Percentiles rank a stretch among this genome's conserved stretches.
These are phyloP conservation scores for Solidago caesia DNA, from an alignment of 129 eudicot genomes.

Conservation along the genomic window DNA sequence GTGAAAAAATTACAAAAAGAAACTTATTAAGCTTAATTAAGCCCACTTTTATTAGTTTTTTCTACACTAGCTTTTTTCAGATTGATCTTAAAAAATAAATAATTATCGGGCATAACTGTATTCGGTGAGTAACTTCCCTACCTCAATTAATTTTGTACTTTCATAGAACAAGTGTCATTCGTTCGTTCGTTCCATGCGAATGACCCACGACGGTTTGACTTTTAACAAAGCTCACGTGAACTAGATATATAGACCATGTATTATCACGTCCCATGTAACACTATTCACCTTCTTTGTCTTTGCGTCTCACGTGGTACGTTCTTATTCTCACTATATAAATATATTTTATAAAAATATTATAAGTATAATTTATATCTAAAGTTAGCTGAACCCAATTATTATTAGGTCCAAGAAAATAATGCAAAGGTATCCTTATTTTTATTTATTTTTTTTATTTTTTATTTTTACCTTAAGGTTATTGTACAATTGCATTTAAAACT, in stretches of 20 bases:
- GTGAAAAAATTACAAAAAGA: no score
- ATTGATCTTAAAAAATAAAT: neutral
- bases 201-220: slow-evolving; percentile 28
- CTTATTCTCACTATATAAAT: no score
- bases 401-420: neutral
- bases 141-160: slow-evolving; percentile 22
- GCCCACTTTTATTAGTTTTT: no score
- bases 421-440: neutral
- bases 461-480: slow-evolving; percentile 11
- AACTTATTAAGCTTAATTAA: no score
- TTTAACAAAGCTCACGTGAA: slow-evolving; percentile 12
- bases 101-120: neutral
- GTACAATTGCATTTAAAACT: slow-evolving; percentile 9
- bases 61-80: neutral
- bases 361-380: neutral
- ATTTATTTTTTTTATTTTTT: no score
- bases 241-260: slow-evolving; percentile 9
- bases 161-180: neutral
- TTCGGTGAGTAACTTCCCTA: neutral
- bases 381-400: no score
- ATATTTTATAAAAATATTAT: no score
- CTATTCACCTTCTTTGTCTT: neutral
- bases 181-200: neutral
- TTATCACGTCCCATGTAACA: slow-evolving; percentile 16
- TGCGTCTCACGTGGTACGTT: neutral